Evolutionary conservation across 108 stramenopile species (phyloP), one percentile per base, ranked within the genome.

Genomic region (Fistulifera pelliculosa): DNA sequence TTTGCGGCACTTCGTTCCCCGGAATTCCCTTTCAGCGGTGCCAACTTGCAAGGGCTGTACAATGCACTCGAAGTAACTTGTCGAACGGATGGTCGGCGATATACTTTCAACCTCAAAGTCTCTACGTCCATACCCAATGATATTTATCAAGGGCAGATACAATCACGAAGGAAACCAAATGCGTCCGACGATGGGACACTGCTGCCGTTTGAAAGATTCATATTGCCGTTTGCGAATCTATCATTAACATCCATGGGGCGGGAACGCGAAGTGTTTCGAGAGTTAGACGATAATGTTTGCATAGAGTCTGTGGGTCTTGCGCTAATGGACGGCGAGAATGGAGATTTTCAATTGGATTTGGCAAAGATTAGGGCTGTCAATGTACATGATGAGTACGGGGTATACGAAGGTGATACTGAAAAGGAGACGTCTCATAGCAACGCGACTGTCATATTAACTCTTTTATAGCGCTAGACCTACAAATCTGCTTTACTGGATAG

Each of bases 1-100:
- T 91, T 85, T 61, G 81, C 80, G 38, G 75, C 89, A 38, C 79
- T 91, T 50, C 60, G 83, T 0, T 78, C 82, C 3, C 85, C 89
- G 0, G 80, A 85, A 60, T 85, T 70, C 56, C 81, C 83, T 1
- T 75, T 80, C 47, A 71, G 71, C 24, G 80, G 80, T 10, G 73
- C 63, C 19, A 73, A 81, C 22, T 56, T 91, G n/a, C 65, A 64
- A 8, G 77, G 71, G 14, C 54, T 69, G 35, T 91, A 91, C 73
- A 80, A 74, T 50, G 85, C 74, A 3, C 49, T 91, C 38, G 89
- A 91, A 50, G 73, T 91, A 47, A 75, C 65, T 38, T 85, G 83
- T 60, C 75, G 89, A 24, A 75, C 79, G 1, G 89, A 91, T 62
- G 83, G 83, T 27, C 51, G 89, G 47, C 69, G 69, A 0, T 91